These are phyloP conservation scores for Hemisphaericaspora nanyangensis DNA, from an alignment of 805 yeast genomes.

Conservation along the genomic window DNA sequence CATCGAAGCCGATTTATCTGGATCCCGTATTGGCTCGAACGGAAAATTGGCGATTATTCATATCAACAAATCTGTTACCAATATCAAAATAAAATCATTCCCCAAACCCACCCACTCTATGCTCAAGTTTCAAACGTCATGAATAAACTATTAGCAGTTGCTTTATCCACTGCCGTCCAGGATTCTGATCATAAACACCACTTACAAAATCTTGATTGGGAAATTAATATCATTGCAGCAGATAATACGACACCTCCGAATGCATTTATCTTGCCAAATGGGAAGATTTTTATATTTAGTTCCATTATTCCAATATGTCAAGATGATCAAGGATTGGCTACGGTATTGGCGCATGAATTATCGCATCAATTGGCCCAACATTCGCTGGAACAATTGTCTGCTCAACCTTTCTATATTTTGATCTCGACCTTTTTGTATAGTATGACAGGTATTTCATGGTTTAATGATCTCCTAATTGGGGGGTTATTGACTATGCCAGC, in stretches of 20 bases:
- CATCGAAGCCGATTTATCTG: slow-evolving; percentile 68
- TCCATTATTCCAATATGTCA: slow-evolving; percentile 73
- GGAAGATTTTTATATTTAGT: slow-evolving; percentile 87
- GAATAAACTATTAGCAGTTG: slow-evolving; percentile 57
- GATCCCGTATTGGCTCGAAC: slow-evolving; percentile 64
- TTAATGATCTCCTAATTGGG: slow-evolving; percentile 51
- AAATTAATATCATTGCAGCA: slow-evolving; percentile 63
- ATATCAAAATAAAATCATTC: slow-evolving; percentile 51
- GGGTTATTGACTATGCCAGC: slow-evolving; percentile 74
- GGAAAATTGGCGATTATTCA: slow-evolving; percentile 56
- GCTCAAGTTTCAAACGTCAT: slow-evolving; percentile 57
- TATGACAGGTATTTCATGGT: slow-evolving; percentile 53
- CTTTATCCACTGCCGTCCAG: slow-evolving; percentile 25
- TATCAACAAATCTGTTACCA: slow-evolving; percentile 59
- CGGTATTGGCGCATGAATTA: slow-evolving; percentile 88
- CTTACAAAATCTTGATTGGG: slow-evolving; percentile 57
- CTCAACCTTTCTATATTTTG: slow-evolving; percentile 65
- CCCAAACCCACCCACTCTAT: slow-evolving; percentile 59
- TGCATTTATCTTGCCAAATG: slow-evolving; percentile 95
- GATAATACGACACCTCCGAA: slow-evolving; percentile 81
- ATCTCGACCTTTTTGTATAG: slow-evolving; percentile 52
- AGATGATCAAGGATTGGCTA: slow-evolving; percentile 91
- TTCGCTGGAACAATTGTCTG: slow-evolving; percentile 76
- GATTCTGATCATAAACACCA: slow-evolving; percentile 28
- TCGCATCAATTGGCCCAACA: slow-evolving; percentile 95